Percentiles rank a stretch among this genome's conserved stretches.
phyloP scores from a whole-genome alignment of 2,329 filamentous ascomycete species.

The Ophiostoma ips region DNA sequence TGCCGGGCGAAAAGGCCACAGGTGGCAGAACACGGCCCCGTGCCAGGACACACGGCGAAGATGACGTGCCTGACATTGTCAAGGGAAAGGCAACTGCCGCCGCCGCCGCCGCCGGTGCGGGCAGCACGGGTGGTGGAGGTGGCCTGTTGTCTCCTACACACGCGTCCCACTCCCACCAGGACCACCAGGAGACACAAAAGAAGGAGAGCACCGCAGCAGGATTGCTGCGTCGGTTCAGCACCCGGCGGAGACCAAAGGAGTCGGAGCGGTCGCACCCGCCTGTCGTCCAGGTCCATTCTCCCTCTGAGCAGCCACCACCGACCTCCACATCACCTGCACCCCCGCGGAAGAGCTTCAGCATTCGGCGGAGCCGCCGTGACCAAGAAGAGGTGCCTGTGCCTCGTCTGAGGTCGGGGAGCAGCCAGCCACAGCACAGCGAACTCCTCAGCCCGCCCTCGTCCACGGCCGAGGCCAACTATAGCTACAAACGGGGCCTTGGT shows the following conservation, averaged over 20 bases:
- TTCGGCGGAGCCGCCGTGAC: constrained; percentile 46
- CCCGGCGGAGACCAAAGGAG: constrained; percentile 55
- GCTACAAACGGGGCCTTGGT: constrained; percentile 56
- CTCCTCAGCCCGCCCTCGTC: constrained; percentile 61
- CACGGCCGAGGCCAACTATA: constrained; percentile 39
- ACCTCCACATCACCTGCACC: neutral
- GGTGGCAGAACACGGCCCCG: constrained; percentile 72
- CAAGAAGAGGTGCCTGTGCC: constrained; percentile 33
- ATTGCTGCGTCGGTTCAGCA: constrained; percentile 80
- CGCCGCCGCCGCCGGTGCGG: constrained; percentile 20
- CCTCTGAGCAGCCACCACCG: constrained; percentile 35
- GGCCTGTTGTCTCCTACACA: constrained; percentile 25
- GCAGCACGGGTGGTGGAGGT: neutral
- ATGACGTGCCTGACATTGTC: constrained; percentile 56
- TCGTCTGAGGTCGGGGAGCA: constrained; percentile 41
- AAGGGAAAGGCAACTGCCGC: constrained; percentile 41
- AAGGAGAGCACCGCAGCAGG: constrained; percentile 82
- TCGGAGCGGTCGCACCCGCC: constrained; percentile 57
- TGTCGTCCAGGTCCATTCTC: constrained; percentile 63
- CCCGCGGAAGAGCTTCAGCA: constrained; percentile 79
- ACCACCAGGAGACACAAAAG: constrained; percentile 51
- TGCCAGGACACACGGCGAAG: constrained; percentile 86
- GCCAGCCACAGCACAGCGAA: constrained; percentile 61
- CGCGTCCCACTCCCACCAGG: constrained; percentile 29
- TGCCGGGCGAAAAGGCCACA: constrained; percentile 77